A percentile compares a stretch with the other conserved stretches of the same genome.
Conservation (phyloP, 1,284 basidiomycete genomes). For the Inonotus obliquus region DNA sequence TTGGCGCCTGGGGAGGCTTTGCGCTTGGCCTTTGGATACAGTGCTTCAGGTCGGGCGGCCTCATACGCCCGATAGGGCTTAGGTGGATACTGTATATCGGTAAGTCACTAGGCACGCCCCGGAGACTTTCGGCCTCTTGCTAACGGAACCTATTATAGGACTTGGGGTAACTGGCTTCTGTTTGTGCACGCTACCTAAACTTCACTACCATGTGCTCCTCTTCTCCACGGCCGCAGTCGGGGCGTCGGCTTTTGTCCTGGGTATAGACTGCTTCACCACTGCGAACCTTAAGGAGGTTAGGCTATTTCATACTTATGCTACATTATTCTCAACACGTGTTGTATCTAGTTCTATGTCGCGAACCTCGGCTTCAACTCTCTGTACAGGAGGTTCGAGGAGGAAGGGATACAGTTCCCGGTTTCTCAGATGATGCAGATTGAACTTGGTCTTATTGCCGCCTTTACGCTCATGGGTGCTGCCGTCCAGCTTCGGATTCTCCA, state of each 20-base stretch:
- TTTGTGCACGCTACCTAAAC: constrained; percentile 42
- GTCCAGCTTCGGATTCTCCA: constrained; percentile 86
- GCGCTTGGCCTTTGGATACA: constrained; percentile 85
- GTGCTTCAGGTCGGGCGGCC: constrained; percentile 75
- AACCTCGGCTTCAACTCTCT: constrained; percentile 82
- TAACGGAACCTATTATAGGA: constrained; percentile 23
- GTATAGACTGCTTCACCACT: constrained; percentile 90
- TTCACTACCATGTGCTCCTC: constrained; percentile 79
- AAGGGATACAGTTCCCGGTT: constrained; percentile 74
- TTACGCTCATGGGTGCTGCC: constrained; percentile 81
- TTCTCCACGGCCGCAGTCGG: constrained; percentile 85
- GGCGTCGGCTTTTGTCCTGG: constrained; percentile 88
- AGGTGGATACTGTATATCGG: constrained; percentile 89
- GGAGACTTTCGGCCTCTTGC: constrained; percentile 18
- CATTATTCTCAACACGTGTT: constrained; percentile 6
- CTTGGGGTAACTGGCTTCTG: constrained; percentile 41
- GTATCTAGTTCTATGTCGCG: constrained; percentile 82
- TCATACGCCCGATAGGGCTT: constrained; percentile 71
- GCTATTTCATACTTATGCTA: constrained; percentile 12
- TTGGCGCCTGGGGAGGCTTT: constrained; percentile 88
- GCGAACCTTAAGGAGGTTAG: constrained; percentile 86
- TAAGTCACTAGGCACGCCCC: constrained; percentile 34
- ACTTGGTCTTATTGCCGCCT: constrained; percentile 79
- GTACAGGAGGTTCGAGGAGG: constrained; percentile 70
- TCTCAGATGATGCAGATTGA: constrained; percentile 92